These are phyloP conservation scores for Fragilaria crotonensis DNA, from an alignment of 108 stramenopile species.

Conservation along the genomic window DNA sequence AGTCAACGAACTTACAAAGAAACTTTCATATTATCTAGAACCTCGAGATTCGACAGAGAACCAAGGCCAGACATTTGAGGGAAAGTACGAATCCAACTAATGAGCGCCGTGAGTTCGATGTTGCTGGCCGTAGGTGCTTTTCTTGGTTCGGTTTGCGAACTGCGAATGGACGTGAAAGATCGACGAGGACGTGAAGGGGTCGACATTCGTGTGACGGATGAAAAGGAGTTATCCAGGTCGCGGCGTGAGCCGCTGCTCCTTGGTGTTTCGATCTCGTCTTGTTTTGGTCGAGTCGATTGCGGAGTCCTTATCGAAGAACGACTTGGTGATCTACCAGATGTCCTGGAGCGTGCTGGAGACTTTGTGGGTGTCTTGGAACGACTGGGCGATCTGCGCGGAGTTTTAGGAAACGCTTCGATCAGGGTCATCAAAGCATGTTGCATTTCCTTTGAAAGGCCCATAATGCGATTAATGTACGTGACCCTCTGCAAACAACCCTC, in stretches of 20 bases:
- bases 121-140: background rate
- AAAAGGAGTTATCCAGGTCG: background rate
- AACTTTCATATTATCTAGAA: background rate
- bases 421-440: constrained; percentile 38
- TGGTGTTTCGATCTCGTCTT: background rate
- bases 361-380: background rate
- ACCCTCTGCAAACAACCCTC: constrained; percentile 26
- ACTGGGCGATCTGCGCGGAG: constrained; percentile 5
- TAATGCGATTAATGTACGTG: constrained; percentile 41
- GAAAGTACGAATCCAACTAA: background rate
- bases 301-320: background rate
- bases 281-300: background rate
- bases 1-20: background rate
- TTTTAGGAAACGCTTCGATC: constrained; percentile 12
- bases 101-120: background rate
- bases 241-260: background rate
- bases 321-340: background rate
- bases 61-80: background rate
- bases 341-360: background rate
- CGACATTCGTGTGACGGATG: background rate
- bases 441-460: constrained; percentile 16
- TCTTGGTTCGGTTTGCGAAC: background rate
- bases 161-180: background rate
- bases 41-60: background rate
- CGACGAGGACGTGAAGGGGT: background rate